Percentiles rank a stretch among this genome's conserved stretches.
Conservation (phyloP, 192 early-diverging fungal species). For the Podila epigama region DNA sequence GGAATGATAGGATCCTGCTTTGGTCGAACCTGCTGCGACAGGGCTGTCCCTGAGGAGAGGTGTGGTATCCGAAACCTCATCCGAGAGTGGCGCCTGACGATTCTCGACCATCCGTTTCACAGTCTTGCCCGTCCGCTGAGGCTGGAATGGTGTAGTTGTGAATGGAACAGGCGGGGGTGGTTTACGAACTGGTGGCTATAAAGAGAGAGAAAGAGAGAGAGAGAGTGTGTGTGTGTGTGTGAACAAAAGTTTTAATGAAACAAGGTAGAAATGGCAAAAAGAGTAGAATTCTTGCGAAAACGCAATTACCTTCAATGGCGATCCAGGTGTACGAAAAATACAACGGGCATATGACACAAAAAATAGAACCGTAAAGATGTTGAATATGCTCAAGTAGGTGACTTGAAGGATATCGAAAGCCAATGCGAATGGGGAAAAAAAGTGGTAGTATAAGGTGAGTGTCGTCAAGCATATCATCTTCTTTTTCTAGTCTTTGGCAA, state of each 20-base stretch:
- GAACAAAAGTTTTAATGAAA: not conserved
- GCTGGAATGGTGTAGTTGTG: constrained; percentile 31
- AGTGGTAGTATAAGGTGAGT: not conserved
- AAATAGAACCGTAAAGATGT: constrained; percentile 43
- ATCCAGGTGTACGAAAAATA: constrained; percentile 50
- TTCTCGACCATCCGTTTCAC: not conserved
- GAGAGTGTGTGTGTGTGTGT: not conserved
- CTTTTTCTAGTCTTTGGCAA: too few species aligned
- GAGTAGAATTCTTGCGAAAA: not conserved
- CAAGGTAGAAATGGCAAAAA: not conserved
- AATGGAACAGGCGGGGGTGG: constrained; percentile 10
- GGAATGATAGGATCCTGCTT: not conserved
- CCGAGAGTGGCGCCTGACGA: not conserved
- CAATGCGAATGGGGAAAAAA: not conserved
- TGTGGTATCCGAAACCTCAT: constrained; percentile 10
- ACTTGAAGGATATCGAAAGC: constrained; percentile 3
- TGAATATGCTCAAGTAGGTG: constrained; percentile 43
- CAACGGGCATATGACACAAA: constrained; percentile 54
- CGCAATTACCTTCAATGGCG: constrained; percentile 54
- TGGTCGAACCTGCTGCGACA: not conserved
- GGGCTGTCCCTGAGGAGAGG: constrained; percentile 8
- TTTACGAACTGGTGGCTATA: constrained; percentile 12
- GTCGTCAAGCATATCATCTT: not conserved
- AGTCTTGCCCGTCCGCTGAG: constrained; percentile 1
- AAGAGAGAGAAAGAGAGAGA: not conserved